A percentile compares a stretch with the other conserved stretches of the same genome.
These are phyloP conservation scores for Pseudozyma tsukubaensis DNA, from an alignment of 1,284 basidiomycete genomes.

Conservation along the genomic window DNA sequence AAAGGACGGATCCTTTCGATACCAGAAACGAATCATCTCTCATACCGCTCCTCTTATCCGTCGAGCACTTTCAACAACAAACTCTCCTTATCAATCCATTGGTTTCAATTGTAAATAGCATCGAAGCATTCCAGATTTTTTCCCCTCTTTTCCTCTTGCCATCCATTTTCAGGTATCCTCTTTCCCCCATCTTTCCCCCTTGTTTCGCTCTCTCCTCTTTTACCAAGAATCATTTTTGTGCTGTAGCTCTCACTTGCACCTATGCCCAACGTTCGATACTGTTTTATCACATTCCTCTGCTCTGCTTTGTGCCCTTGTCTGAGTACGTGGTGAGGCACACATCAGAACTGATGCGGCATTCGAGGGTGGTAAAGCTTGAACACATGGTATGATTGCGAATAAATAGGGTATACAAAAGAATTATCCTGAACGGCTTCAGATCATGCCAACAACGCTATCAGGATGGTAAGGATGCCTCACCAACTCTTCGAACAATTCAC, in stretches of 20 bases:
- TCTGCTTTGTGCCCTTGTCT: neutral
- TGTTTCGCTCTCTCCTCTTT: neutral
- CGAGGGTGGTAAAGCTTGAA: no score
- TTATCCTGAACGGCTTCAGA: neutral
- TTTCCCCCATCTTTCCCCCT: neutral
- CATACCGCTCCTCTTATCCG: neutral
- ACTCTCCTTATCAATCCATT: neutral
- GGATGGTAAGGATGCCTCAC: conserved; percentile 53
- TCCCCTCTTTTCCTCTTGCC: conserved; percentile 3
- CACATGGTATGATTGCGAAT: neutral
- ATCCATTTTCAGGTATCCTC: conserved; percentile 5
- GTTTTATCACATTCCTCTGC: conserved; percentile 12
- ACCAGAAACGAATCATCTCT: neutral
- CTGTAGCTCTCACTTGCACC: conserved; percentile 45
- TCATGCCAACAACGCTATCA: conserved; percentile 31
- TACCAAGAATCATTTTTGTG: conserved; percentile 19
- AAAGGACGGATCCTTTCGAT: no score
- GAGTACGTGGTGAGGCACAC: no score
- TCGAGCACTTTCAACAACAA: conserved; percentile 1
- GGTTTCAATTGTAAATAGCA: conserved; percentile 22
- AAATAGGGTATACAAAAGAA: neutral
- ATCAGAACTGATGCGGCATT: no score
- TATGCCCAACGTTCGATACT: conserved; percentile 16
- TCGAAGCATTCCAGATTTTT: neutral
- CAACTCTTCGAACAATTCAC: conserved; percentile 70